Evolutionary conservation across 2,329 filamentous ascomycete species (phyloP), one percentile per base, ranked within the genome.

Genomic region (Verticillium zaregamsianum): DNA sequence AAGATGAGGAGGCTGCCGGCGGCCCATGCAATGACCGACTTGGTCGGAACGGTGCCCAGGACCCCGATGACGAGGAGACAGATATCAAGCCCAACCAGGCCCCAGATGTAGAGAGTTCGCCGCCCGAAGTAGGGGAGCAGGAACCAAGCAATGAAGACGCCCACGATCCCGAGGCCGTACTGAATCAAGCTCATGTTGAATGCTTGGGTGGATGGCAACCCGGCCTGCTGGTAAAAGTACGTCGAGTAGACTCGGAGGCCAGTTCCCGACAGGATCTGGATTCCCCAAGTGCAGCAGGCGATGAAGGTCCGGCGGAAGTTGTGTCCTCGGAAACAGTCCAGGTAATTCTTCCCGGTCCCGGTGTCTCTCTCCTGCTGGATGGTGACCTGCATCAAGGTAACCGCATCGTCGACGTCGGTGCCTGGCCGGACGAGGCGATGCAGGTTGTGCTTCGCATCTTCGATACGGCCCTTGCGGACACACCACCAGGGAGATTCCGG

Each of bases 401-500:
- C 66, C 1, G 76, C 76, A 65, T 80, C 73, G 32, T 82, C 75
- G 7, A 72, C 69, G 37, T 77, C 73, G 60, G 79, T 76, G 5
- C 69, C 66, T 3, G 66, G 33, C 9, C 9, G 33, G 9, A 35
- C 33, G 7, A 83, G 73, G 4, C 79, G 73, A 40, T 68, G 64
- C 0, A 83, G 66, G 0, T 77, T 73, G 7, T 66, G 62, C 64
- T 76, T 76, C 3, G 76, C 80, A 2, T 77, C 75, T 3, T 76
- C 74, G 4, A 74, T 63, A 9, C 73, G 72, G 1, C 74, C 76
- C 3, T 71, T 70, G 9, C 80, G 77, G 8, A 82, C 76, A 5
- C 80, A 74, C 77, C 78, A 82, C 79, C 80, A 83, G 2, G 80
- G 80, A 3, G 78, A 81, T 64, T 83, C 81, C 0, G 81, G 80